Evolutionary conservation across 2,329 filamentous ascomycete genomes (phyloP), one percentile per base, ranked within the genome.

Genomic region (Colletotrichum horii): DNA sequence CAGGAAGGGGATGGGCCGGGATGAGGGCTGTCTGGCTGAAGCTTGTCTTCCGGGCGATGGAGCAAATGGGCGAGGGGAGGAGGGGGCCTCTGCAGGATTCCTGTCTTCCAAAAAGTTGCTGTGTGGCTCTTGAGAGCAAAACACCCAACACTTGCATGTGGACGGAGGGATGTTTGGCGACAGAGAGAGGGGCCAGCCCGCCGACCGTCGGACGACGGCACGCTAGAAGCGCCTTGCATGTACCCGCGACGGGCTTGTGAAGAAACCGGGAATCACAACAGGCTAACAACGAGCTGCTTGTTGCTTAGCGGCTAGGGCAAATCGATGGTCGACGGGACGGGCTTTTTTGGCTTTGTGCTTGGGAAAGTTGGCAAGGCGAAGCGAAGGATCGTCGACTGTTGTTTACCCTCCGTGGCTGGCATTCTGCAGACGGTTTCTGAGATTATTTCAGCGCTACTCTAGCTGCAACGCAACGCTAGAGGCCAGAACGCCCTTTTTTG

Each of bases 161-260:
- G 66, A 62, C 26, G 58, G 22, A 32, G 69, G 71, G 14, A 8
- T 19, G 22, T 64, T 64, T 64, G 60, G 60, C 22, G 60, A 30
- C 12, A 14, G 61, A 19, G 34, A 32, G 55, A 22, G 58, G 56
- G 56, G 26, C 43, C 24, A 66, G 12, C 55, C 58, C 38, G 52
- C 62, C 68, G 72, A 68, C 62, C 22, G 73, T 75, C 56, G 56
- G 73, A 75, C 62, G 73, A 73, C 64, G 73, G 62, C 72, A 52
- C 43, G 43, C 70, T 72, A 75, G 73, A 72, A 73, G 70, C 73
- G 32, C 62, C 62, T 32, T 64, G 69, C 64, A 72, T 72, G 36
- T 52, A 32, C 16, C 34, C 56, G 24, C 48, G 36, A 38, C 32
- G 22, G 55, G 28, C 58, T 36, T 67, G 26, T 16, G 43, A 55